These are phyloP conservation scores for Diaporthe sp. DNA, from an alignment of 2,329 filamentous ascomycete species.

Conservation along the genomic window DNA sequence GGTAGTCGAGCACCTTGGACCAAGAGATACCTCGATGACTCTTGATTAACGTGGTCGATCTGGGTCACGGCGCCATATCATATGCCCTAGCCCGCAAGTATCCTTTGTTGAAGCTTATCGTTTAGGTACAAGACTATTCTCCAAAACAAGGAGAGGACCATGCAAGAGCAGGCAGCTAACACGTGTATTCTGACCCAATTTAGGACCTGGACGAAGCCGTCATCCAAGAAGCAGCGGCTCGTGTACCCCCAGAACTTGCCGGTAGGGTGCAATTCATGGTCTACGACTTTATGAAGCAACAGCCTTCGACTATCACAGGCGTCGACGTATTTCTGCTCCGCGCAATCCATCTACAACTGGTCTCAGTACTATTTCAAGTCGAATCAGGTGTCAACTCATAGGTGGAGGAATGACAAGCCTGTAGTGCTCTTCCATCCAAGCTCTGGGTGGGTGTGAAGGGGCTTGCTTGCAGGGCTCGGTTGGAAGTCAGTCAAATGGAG, in stretches of 20 bases:
- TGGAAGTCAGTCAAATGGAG: too few relatives aligned
- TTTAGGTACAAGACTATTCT: background rate
- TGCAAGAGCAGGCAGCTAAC: background rate
- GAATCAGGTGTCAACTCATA: too few relatives aligned
- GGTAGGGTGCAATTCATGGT: background rate
- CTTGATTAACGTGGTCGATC: background rate
- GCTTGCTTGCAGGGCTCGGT: too few relatives aligned
- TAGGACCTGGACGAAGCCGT: background rate
- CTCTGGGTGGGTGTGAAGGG: too few relatives aligned
- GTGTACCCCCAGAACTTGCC: background rate
- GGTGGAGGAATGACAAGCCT: too few relatives aligned
- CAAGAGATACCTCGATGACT: too few relatives aligned
- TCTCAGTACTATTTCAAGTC: too few relatives aligned
- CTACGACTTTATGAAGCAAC: background rate
- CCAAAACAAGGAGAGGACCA: rapidly evolving
- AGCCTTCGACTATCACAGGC: background rate
- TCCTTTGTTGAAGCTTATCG: background rate
- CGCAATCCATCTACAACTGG: background rate
- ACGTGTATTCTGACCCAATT: background rate
- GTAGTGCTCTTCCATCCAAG: too few relatives aligned
- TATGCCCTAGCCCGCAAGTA: background rate
- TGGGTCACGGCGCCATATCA: background rate
- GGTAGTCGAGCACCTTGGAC: too few relatives aligned
- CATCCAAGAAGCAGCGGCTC: background rate
- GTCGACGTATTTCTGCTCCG: background rate